Percentiles rank a stretch among this genome's conserved stretches.
Evolutionary conservation across 169 alveolate species (phyloP).

Genomic region (Plasmodium knowlesi): DNA sequence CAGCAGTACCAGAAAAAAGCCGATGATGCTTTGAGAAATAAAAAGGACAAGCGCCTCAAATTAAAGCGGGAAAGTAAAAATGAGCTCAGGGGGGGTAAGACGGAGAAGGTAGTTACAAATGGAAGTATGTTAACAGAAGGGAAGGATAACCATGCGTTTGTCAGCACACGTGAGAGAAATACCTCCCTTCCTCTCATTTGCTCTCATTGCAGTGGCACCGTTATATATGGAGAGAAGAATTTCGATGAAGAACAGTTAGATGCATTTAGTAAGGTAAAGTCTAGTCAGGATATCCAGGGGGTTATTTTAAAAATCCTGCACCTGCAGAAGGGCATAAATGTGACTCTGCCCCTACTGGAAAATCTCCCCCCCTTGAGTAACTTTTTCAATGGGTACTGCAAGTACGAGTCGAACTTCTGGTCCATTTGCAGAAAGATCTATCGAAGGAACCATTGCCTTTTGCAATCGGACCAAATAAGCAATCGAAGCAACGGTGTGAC

Average conservation of each 20-base stretch:
- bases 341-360: slow-evolving; percentile 1
- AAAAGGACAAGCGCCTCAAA: neutral
- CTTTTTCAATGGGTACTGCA: slow-evolving; percentile 10
- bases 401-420: slow-evolving; percentile 7
- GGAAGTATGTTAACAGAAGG: neutral
- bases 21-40: neutral
- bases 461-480: neutral
- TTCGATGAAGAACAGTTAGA: slow-evolving; percentile 86
- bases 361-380: neutral
- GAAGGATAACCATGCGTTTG: neutral
- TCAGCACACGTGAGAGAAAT: neutral
- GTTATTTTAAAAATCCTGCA: slow-evolving; percentile 79
- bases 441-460: neutral
- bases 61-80: neutral
- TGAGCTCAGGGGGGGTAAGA: neutral
- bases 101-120: neutral
- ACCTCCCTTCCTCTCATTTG: slow-evolving; percentile 82
- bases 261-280: slow-evolving; percentile 88
- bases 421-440: slow-evolving; percentile 9
- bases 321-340: slow-evolving; percentile 13
- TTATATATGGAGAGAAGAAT: slow-evolving; percentile 92
- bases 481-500: neutral
- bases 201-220: slow-evolving; percentile 95
- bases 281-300: slow-evolving; percentile 91
- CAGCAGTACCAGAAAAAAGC: neutral